Conservation (phyloP, 2,329 filamentous ascomycete species). For the Fusarium burgessii region DNA sequence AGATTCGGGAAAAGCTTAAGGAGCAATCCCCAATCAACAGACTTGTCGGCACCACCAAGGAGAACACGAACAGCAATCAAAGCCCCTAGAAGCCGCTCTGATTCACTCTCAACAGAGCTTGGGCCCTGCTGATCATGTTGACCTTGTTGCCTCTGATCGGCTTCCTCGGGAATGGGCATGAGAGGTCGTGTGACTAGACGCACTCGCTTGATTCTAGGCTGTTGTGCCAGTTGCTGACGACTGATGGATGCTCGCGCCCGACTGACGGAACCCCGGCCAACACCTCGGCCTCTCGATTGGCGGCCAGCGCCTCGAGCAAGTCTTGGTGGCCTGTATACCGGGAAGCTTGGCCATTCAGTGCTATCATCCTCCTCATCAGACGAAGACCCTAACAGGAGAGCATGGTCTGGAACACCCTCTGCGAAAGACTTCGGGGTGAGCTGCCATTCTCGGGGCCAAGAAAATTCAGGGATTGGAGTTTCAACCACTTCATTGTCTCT, state of each 20-base stretch:
- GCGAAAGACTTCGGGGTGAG: constrained; percentile 38
- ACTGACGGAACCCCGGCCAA: constrained; percentile 4
- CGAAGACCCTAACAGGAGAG: constrained; percentile 13
- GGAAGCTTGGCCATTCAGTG: constrained; percentile 31
- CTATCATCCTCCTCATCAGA: constrained; percentile 39
- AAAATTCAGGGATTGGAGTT: constrained; percentile 5
- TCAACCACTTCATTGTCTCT: constrained; percentile 1
- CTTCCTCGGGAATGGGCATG: constrained; percentile 41
- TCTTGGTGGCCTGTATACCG: neutral
- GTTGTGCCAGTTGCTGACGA: constrained; percentile 17
- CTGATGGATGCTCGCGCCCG: constrained; percentile 8
- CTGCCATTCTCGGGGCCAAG: constrained; percentile 47
- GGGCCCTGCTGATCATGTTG: constrained; percentile 20
- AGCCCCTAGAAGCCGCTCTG: constrained; percentile 62
- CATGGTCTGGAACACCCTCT: constrained; percentile 10
- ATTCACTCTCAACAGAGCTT: constrained; percentile 2
- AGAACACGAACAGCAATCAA: constrained; percentile 69
- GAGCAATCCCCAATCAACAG: constrained; percentile 71
- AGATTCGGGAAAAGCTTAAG: constrained; percentile 66
- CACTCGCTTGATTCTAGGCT: constrained; percentile 47
- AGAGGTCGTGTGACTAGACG: constrained; percentile 47
- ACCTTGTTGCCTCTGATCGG: constrained; percentile 7
- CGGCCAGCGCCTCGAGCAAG: neutral
- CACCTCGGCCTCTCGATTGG: constrained; percentile 6
- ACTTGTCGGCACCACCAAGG: constrained; percentile 69